phyloP scores from a whole-genome alignment of 768 basidiomycete genomes.

The Tricholoma saponaceum region DNA sequence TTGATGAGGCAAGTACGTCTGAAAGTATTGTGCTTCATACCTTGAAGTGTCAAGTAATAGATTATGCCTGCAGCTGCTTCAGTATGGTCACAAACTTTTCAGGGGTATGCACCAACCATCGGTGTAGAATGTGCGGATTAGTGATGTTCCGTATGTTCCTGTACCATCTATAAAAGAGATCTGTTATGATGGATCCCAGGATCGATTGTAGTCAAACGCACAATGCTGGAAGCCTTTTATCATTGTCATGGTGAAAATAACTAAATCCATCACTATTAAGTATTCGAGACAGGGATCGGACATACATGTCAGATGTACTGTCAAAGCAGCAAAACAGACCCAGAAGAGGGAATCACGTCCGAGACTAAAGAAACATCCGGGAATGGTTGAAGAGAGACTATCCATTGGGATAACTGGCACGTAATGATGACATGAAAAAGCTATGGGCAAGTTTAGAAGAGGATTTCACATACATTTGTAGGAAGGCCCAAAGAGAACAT shows the following conservation, averaged over 20 bases:
- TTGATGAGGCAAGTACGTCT: background rate
- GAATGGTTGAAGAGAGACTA: background rate
- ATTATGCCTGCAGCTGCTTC: background rate
- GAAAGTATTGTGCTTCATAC: background rate
- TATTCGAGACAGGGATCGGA: background rate
- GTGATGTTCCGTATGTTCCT: background rate
- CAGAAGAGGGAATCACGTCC: background rate
- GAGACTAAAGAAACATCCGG: background rate
- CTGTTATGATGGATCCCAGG: background rate
- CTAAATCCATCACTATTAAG: background rate
- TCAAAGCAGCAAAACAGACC: background rate
- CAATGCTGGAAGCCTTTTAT: background rate
- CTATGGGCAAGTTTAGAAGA: background rate
- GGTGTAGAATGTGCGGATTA: background rate
- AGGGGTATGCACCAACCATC: background rate
- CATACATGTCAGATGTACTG: background rate
- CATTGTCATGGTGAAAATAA: conserved; percentile 1
- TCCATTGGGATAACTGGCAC: background rate
- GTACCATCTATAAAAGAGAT: background rate
- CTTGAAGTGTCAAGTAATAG: background rate
- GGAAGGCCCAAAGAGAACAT: background rate
- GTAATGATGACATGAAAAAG: background rate
- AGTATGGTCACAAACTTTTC: background rate
- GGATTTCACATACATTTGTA: background rate
- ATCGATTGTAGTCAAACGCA: background rate